These are phyloP conservation scores for Coemansia sp. DNA, from an alignment of 192 early-diverging fungal genomes.

Conservation along the genomic window DNA sequence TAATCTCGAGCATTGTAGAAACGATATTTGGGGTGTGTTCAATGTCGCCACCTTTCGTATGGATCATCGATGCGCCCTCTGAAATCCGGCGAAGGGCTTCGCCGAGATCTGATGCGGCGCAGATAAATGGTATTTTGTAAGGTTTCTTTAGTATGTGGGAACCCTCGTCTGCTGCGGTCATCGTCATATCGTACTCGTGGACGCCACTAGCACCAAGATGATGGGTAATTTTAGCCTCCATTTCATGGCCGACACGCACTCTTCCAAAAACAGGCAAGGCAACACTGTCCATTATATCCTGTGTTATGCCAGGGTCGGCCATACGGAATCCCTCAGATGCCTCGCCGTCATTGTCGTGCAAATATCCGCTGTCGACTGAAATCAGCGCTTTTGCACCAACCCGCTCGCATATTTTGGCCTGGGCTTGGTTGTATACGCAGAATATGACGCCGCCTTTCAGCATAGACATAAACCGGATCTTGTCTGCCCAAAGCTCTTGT, in stretches of 20 bases:
- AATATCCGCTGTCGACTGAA: conserved; percentile 78
- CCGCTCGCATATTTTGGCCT: conserved; percentile 91
- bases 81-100: conserved; percentile 88
- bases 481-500: not conserved
- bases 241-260: conserved; percentile 94
- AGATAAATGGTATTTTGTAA: conserved; percentile 89
- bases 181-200: conserved; percentile 50
- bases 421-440: conserved; percentile 91
- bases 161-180: conserved; percentile 73
- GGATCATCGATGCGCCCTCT: conserved; percentile 95
- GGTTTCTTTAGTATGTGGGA: conserved; percentile 90
- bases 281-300: conserved; percentile 85
- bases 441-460: conserved; percentile 97
- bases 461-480: conserved; percentile 35
- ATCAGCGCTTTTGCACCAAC: conserved; percentile 95
- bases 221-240: conserved; percentile 77
- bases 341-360: conserved; percentile 83
- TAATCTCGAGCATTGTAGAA: not conserved
- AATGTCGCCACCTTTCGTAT: conserved; percentile 62
- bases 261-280: conserved; percentile 98
- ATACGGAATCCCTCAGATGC: conserved; percentile 89
- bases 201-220: conserved; percentile 5
- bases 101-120: conserved; percentile 84
- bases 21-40: not conserved
- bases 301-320: conserved; percentile 96